phyloP scores from a whole-genome alignment of 2,329 filamentous ascomycete genomes.

The Arachnopeziza araneosa region DNA sequence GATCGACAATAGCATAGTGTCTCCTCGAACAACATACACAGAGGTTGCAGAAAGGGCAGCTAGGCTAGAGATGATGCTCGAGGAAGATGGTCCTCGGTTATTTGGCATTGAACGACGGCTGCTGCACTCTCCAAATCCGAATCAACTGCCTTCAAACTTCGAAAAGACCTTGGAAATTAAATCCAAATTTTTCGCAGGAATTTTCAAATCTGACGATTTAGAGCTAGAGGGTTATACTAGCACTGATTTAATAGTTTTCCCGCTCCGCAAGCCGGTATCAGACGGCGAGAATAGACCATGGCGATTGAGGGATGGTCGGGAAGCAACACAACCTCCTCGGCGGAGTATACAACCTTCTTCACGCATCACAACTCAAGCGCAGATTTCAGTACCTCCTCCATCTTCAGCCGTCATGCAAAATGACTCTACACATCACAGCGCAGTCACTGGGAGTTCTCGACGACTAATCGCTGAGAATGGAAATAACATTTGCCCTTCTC shows the following conservation, averaged over 20 bases:
- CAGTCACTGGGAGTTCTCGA: neutral
- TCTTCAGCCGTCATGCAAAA: neutral
- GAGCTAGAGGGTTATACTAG: neutral
- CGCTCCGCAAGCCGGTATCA: neutral
- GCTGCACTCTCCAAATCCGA: neutral
- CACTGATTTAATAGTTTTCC: neutral
- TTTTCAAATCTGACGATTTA: neutral
- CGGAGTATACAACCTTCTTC: neutral
- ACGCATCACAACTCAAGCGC: neutral
- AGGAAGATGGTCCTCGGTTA: neutral
- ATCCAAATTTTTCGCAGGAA: neutral
- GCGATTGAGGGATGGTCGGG: neutral
- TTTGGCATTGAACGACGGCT: neutral
- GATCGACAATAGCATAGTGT: neutral
- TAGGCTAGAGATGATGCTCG: neutral
- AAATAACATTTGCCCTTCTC: neutral
- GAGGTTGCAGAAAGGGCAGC: neutral
- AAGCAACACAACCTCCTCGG: neutral
- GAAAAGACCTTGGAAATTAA: neutral
- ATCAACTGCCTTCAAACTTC: neutral
- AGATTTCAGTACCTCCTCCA: neutral
- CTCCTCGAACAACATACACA: neutral
- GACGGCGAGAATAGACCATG: neutral
- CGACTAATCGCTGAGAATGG: neutral
- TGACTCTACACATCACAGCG: neutral